These are phyloP conservation scores for Tephrocybe sp. DNA, from an alignment of 768 basidiomycete species.

Conservation along the genomic window DNA sequence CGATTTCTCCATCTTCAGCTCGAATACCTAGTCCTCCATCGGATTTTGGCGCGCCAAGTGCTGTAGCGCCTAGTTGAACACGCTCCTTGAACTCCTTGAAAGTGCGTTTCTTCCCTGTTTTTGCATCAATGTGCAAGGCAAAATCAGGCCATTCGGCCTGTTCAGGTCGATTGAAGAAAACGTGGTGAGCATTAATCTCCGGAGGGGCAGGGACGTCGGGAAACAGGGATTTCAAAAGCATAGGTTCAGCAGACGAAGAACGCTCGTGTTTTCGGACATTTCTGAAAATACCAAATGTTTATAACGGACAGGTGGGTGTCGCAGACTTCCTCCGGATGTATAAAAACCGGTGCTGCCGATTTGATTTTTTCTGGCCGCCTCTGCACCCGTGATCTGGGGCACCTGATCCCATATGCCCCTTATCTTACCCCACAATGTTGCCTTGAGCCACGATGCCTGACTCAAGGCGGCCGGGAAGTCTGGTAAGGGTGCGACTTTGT, in stretches of 20 bases:
- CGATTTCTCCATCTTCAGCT: constrained; percentile 47
- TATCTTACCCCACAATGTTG: neutral
- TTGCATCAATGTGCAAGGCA: constrained; percentile 52
- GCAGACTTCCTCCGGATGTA: neutral
- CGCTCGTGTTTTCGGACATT: neutral
- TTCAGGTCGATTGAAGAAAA: constrained; percentile 53
- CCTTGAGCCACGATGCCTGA: neutral
- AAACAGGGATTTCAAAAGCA: constrained; percentile 58
- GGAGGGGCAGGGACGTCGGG: constrained; percentile 49
- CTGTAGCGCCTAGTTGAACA: constrained; percentile 56
- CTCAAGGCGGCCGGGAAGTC: neutral
- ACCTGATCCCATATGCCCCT: neutral
- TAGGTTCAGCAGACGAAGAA: constrained; percentile 19
- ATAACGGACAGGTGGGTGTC: neutral
- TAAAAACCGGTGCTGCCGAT: constrained; percentile 7
- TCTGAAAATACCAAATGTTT: neutral
- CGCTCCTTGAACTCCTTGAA: constrained; percentile 49
- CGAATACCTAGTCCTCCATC: constrained; percentile 58
- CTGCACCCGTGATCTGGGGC: neutral
- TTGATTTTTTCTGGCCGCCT: neutral
- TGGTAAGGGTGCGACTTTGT: neutral
- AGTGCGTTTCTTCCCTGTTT: constrained; percentile 43
- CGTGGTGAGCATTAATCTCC: constrained; percentile 51
- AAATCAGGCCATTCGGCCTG: constrained; percentile 56
- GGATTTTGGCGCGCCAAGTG: constrained; percentile 41